Percentiles rank a stretch among this genome's conserved stretches.
These are phyloP conservation scores for Zygoascus bituminiphila DNA, from an alignment of 805 yeast genomes.

Conservation along the genomic window DNA sequence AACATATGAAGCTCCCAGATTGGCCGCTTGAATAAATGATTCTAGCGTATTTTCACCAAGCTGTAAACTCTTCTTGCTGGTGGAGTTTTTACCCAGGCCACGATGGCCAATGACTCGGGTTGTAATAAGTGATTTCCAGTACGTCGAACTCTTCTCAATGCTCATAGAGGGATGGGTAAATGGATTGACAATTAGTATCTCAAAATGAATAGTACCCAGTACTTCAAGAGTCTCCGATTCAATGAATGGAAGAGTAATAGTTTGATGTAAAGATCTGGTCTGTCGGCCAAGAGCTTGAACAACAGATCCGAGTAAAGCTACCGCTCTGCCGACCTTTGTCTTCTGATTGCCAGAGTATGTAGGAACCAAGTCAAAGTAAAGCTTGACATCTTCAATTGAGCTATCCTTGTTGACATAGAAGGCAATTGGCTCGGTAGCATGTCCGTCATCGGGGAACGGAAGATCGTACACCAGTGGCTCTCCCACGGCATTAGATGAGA, in stretches of 20 bases:
- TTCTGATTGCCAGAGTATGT: constrained; percentile 45
- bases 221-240: constrained; percentile 64
- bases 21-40: constrained; percentile 92
- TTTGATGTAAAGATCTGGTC: constrained; percentile 56
- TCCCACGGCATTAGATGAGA: constrained; percentile 37
- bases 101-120: constrained; percentile 94
- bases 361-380: constrained; percentile 83
- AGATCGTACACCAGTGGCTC: constrained; percentile 64
- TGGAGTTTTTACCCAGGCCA: constrained; percentile 83
- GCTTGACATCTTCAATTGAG: constrained; percentile 31
- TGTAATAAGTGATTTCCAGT: constrained; percentile 84
- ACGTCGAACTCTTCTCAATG: constrained; percentile 60
- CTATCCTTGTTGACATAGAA: constrained; percentile 60
- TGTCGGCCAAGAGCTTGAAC: constrained; percentile 61
- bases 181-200: constrained; percentile 60
- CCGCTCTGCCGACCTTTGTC: constrained; percentile 72
- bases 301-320: constrained; percentile 56
- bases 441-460: constrained; percentile 73
- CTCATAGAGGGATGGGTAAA: constrained; percentile 64
- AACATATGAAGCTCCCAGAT: constrained; percentile 91
- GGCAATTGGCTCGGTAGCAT: constrained; percentile 53
- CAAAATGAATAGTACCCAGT: constrained; percentile 71
- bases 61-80: constrained; percentile 67
- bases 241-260: constrained; percentile 65
- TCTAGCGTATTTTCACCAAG: constrained; percentile 94